A percentile compares a stretch with the other conserved stretches of the same genome.
Evolutionary conservation across 1,284 basidiomycete genomes (phyloP).

Genomic region (Tilletia walkeri): DNA sequence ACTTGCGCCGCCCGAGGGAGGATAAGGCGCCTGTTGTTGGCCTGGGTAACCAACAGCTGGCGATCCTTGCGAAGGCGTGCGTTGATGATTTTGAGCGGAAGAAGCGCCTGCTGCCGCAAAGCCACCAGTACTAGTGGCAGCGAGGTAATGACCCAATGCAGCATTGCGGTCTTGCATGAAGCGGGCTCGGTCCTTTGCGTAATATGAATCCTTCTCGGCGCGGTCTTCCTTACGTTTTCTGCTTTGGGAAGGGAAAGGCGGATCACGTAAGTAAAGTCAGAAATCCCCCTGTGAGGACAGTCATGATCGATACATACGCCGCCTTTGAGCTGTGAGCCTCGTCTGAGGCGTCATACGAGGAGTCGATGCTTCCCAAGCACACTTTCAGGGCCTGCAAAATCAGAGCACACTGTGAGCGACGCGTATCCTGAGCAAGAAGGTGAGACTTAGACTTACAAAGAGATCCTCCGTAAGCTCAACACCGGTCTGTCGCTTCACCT

Average conservation of each 20-base stretch:
- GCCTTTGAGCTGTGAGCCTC: slow-evolving; percentile 25
- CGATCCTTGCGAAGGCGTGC: slow-evolving; percentile 21
- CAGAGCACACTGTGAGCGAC: no score
- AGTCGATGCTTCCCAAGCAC: slow-evolving; percentile 42
- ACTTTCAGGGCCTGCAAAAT: slow-evolving; percentile 30
- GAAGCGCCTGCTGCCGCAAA: background rate
- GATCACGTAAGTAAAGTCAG: background rate
- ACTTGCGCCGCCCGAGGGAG: slow-evolving; percentile 19
- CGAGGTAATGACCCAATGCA: background rate
- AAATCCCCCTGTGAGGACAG: background rate
- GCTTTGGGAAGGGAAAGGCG: slow-evolving; percentile 16
- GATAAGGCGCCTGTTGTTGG: slow-evolving; percentile 22
- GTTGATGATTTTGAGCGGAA: slow-evolving; percentile 17
- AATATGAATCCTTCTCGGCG: slow-evolving; percentile 11
- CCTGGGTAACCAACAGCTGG: slow-evolving; percentile 23
- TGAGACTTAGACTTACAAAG: slow-evolving; percentile 16
- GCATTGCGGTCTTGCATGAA: slow-evolving; percentile 12
- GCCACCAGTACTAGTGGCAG: background rate
- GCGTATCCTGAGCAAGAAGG: no score
- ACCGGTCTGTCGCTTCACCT: slow-evolving; percentile 35
- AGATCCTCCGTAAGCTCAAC: slow-evolving; percentile 43
- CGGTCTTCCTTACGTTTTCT: slow-evolving; percentile 28
- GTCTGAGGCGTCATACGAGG: slow-evolving; percentile 40
- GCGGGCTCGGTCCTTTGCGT: background rate
- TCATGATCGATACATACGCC: background rate